Percentiles rank a stretch among this genome's conserved stretches.
Conservation (phyloP, 2,329 filamentous ascomycete species). For the Acrodontium crateriforme region DNA sequence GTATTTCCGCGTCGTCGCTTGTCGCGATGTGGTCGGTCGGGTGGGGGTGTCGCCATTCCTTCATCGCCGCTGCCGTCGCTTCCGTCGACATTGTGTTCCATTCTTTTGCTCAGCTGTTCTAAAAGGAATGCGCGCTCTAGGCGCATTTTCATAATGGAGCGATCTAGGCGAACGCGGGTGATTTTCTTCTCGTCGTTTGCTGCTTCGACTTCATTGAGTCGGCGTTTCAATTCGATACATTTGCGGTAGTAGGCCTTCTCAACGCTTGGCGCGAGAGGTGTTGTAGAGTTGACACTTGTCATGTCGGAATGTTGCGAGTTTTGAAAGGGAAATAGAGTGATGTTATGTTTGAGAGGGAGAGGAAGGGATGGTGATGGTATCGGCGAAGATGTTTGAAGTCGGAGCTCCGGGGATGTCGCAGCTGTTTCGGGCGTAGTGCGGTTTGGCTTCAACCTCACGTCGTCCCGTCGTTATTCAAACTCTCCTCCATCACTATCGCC, state of each 20-base stretch:
- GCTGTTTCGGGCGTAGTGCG: too few relatives aligned
- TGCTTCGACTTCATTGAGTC: conserved; percentile 81
- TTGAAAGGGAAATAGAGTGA: too few relatives aligned
- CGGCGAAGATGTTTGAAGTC: too few relatives aligned
- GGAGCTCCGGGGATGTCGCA: too few relatives aligned
- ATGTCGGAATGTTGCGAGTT: too few relatives aligned
- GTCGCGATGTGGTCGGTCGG: conserved; percentile 19
- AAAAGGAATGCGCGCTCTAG: conserved; percentile 58
- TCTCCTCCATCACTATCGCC: too few relatives aligned
- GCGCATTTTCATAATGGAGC: conserved; percentile 82
- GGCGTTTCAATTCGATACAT: conserved; percentile 86
- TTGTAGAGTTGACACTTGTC: too few relatives aligned
- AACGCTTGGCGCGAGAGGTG: conserved; percentile 67
- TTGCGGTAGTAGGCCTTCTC: conserved; percentile 93
- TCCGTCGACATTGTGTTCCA: conserved; percentile 34
- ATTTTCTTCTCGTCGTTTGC: conserved; percentile 74
- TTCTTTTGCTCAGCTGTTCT: conserved; percentile 33
- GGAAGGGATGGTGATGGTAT: too few relatives aligned
- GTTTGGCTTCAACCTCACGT: too few relatives aligned
- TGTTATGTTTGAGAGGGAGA: too few relatives aligned
- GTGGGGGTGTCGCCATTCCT: conserved; percentile 17
- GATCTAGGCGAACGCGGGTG: conserved; percentile 64
- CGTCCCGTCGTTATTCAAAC: too few relatives aligned
- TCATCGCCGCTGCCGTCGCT: conserved; percentile 21
- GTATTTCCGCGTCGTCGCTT: conserved; percentile 16